Evolutionary conservation across 495 filamentous ascomycete species (phyloP).

Genomic region (Rhypophila decipiens): DNA sequence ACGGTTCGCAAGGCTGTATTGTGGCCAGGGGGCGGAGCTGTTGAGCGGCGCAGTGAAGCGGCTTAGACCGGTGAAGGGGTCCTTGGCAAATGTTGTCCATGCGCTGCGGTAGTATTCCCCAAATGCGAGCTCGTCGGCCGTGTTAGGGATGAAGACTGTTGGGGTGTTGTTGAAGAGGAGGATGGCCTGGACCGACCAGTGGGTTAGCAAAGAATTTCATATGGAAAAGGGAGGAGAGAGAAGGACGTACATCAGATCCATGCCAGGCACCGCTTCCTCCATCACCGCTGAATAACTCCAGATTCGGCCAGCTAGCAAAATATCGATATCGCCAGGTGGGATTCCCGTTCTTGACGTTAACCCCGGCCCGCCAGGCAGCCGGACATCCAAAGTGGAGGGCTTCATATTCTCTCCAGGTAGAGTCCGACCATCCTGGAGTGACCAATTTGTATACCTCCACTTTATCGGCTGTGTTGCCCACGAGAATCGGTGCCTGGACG

Average conservation of each 20-base stretch:
- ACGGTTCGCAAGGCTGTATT: conserved; percentile 17
- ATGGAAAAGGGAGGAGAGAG: neutral
- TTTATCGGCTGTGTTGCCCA: conserved; percentile 43
- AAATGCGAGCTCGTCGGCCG: conserved; percentile 23
- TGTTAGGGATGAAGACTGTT: neutral
- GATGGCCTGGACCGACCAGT: no score
- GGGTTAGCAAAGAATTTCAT: no score
- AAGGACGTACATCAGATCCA: conserved; percentile 16
- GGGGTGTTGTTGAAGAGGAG: neutral
- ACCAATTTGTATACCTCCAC: conserved; percentile 29
- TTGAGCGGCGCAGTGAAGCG: neutral
- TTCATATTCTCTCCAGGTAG: no score
- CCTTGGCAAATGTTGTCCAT: conserved; percentile 46
- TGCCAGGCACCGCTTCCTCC: conserved; percentile 44
- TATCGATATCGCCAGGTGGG: conserved; percentile 49
- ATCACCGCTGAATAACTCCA: conserved; percentile 27
- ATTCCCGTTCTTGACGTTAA: conserved; percentile 21
- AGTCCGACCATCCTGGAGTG: conserved; percentile 15
- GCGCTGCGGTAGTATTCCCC: conserved; percentile 36
- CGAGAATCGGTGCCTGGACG: conserved; percentile 32
- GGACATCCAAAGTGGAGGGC: conserved; percentile 40
- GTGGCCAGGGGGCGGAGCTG: conserved; percentile 27
- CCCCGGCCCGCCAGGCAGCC: conserved; percentile 24
- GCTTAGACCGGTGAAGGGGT: conserved; percentile 23
- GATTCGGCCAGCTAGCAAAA: conserved; percentile 43